Percentiles rank a stretch among this genome's conserved stretches.
These are phyloP conservation scores for Pterocarpus macrocarpus DNA, from an alignment of 306 rosid species.

Conservation along the genomic window DNA sequence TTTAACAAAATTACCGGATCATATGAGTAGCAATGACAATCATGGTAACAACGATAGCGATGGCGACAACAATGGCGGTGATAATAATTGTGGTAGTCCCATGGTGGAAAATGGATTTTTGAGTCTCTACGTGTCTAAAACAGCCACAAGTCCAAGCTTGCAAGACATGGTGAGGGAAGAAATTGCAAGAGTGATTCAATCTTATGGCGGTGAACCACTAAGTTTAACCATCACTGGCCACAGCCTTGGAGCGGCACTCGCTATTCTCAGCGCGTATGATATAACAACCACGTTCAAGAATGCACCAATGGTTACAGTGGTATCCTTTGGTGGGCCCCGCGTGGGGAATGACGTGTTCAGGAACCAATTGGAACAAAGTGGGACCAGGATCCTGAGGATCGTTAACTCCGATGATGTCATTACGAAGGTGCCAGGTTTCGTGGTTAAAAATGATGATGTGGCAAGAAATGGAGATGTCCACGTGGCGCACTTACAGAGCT, in stretches of 20 bases:
- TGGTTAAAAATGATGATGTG: conserved; percentile 47
- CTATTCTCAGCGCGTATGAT: conserved; percentile 76
- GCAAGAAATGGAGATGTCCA: not conserved
- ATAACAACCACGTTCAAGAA: conserved; percentile 52
- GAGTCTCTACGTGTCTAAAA: conserved; percentile 73
- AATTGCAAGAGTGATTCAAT: conserved; percentile 50
- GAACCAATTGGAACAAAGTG: conserved; percentile 59
- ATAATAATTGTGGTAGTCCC: not conserved
- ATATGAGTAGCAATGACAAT: not conserved
- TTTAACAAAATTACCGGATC: conserved; percentile 46
- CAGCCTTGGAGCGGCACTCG: conserved; percentile 91
- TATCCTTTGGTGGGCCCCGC: conserved; percentile 89
- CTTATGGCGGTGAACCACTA: conserved; percentile 67
- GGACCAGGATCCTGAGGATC: conserved; percentile 68
- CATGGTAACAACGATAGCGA: too few relatives aligned
- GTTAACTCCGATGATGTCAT: conserved; percentile 82
- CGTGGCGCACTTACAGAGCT: conserved; percentile 43
- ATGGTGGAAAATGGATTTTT: conserved; percentile 87
- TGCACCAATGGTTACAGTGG: conserved; percentile 67
- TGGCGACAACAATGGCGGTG: not conserved
- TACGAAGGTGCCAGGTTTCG: conserved; percentile 78
- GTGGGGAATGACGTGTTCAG: conserved; percentile 76
- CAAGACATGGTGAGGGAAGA: conserved; percentile 72
- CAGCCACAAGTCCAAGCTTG: conserved; percentile 53
- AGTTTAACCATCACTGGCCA: conserved; percentile 88